phyloP scores from a whole-genome alignment of 352 stramenopile genomes.

The Pythium aphanidermatum region DNA sequence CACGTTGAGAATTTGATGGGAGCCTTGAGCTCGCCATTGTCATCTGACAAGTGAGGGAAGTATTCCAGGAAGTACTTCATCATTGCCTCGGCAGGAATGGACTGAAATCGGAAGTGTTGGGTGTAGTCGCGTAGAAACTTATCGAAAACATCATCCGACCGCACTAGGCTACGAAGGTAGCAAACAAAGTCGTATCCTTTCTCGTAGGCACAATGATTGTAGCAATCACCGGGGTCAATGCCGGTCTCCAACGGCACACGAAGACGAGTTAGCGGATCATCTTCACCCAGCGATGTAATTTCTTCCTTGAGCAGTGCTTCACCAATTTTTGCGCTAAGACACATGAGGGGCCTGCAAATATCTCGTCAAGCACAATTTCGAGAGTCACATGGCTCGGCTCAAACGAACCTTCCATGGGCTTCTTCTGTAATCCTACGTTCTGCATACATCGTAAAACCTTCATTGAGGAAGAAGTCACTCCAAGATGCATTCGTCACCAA shows the following conservation, averaged over 20 bases:
- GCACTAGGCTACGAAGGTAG: slow-evolving; percentile 60
- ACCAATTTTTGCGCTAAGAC: slow-evolving; percentile 65
- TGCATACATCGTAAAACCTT: slow-evolving; percentile 87
- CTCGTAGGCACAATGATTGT: slow-evolving; percentile 80
- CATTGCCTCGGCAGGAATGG: slow-evolving; percentile 66
- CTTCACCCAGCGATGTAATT: slow-evolving; percentile 59
- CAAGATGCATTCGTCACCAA: slow-evolving; percentile 79
- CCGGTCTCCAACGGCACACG: slow-evolving; percentile 65
- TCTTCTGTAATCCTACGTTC: slow-evolving; percentile 64
- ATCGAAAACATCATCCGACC: slow-evolving; percentile 60
- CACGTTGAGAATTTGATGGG: slow-evolving; percentile 62
- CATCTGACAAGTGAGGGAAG: slow-evolving; percentile 55
- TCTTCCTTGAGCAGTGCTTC: slow-evolving; percentile 60
- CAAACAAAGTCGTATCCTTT: slow-evolving; percentile 78
- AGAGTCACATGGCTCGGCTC: background rate
- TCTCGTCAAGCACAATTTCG: background rate
- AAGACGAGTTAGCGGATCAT: slow-evolving; percentile 60
- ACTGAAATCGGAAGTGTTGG: slow-evolving; percentile 63
- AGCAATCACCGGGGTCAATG: slow-evolving; percentile 75
- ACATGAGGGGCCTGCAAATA: slow-evolving; percentile 43
- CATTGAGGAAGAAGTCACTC: slow-evolving; percentile 87
- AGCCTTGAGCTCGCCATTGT: slow-evolving; percentile 42
- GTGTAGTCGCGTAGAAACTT: slow-evolving; percentile 64
- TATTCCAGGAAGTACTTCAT: slow-evolving; percentile 61
- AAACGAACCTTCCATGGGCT: slow-evolving; percentile 67